These are phyloP conservation scores for Monilinia aucupariae DNA, from an alignment of 2,329 filamentous ascomycete species.

Conservation along the genomic window DNA sequence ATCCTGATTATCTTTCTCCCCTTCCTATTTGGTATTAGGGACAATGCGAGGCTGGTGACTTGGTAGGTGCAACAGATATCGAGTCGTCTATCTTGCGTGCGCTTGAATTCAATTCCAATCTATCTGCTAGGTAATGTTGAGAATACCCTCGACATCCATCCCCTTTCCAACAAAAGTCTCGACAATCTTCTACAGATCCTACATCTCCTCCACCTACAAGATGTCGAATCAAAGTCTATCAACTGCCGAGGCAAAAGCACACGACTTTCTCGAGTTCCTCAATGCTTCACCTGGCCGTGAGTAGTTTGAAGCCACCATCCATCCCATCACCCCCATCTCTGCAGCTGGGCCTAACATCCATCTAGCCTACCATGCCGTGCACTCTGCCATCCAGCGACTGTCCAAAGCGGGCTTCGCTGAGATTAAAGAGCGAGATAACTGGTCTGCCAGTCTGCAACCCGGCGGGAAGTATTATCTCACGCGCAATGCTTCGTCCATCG, in stretches of 20 bases:
- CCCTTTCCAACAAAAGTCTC: background rate
- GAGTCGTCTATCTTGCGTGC: background rate
- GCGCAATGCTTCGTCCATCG: constrained; percentile 84
- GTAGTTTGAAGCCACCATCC: constrained; percentile 34
- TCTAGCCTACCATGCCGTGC: constrained; percentile 74
- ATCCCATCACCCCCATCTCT: constrained; percentile 37
- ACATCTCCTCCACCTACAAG: constrained; percentile 16
- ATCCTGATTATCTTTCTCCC: background rate
- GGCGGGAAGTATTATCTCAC: constrained; percentile 97
- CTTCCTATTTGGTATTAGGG: background rate
- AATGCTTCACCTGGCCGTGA: constrained; percentile 90
- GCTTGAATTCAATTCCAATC: background rate
- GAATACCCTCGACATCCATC: constrained; percentile 2
- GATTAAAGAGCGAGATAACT: constrained; percentile 86
- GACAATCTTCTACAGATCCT: constrained; percentile 2
- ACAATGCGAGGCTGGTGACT: background rate
- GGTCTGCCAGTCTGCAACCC: constrained; percentile 71
- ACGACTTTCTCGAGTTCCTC: constrained; percentile 85
- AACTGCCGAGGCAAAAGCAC: constrained; percentile 34
- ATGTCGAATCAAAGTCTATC: constrained; percentile 29
- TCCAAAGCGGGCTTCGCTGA: constrained; percentile 78
- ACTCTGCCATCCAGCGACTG: constrained; percentile 68
- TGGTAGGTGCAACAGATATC: background rate
- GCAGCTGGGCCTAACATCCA: constrained; percentile 41
- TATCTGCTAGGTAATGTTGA: constrained; percentile 1